Base-by-base conservation (phyloP, 2,329 filamentous ascomycete genomes). In the Trichoderma sp. region DNA sequence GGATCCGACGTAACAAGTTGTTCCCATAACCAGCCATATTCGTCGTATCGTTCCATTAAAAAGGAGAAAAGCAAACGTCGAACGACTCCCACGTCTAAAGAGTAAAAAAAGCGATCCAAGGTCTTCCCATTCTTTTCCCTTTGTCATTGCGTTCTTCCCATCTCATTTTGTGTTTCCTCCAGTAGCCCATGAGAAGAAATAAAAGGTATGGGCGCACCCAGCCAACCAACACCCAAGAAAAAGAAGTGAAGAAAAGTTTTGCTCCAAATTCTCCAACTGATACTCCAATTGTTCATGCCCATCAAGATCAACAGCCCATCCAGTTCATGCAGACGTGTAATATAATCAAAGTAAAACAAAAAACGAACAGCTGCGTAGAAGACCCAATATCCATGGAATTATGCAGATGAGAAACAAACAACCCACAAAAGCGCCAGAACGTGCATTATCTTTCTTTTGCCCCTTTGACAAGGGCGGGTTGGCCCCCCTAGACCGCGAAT, bases 211-310 rank as follows among this genome's bases (percentile, higher is more conserved):
- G 30, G 51, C 26, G 51, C 26, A 30, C 14, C 51, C 3, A 28
- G 26, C 51, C 26, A 55, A 55, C 18, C 37, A 26, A 26, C 39
- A 28, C 28, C 58, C 28, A n/a, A 28, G 37, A 64, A 52, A 8
- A 63, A 52, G 52, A 37, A 18, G 46, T 18, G 39, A 28, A 37
- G 28, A 52, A 7, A 51, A 13, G 26, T n/a, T 64, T 60, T 55
- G 49, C 49, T 64, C 60, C 49, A n/a, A 16, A n/a, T 55, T 64
- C 60, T 55, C 60, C 60, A 64, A 30, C 60, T 55, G 60, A 64
- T 64, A 55, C 60, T 64, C 60, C 60, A 32, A 43, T 21, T 64
- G 24, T 55, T 34, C 60, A 64, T 64, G 60, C 60, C 60, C 49
- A 39, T 64, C 49, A 43, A 54, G 46, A 43, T 39, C 49, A 64